phyloP scores from a whole-genome alignment of 129 eudicot species.

The Flaveria trinervia region DNA sequence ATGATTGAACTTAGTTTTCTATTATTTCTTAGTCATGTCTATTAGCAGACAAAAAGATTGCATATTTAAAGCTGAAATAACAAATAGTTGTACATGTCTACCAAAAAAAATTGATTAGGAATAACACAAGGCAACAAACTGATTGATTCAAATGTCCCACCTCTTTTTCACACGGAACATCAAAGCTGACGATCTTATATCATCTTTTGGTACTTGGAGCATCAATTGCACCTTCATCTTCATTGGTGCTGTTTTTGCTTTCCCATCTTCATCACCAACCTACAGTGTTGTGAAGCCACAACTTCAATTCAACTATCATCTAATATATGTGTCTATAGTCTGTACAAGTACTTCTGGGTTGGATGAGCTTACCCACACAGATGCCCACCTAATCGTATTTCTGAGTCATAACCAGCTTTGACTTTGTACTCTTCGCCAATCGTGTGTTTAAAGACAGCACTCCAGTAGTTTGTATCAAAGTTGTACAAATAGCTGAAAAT shows the following conservation, averaged over 20 bases:
- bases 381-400: slow-evolving; percentile 89
- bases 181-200: slow-evolving; percentile 61
- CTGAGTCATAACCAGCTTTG: slow-evolving; percentile 95
- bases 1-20: too few species aligned
- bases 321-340: too few species aligned
- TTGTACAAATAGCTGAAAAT: slow-evolving; percentile 68
- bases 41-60: too few species aligned
- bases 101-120: not conserved
- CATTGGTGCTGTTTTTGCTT: slow-evolving; percentile 86
- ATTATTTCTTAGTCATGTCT: too few species aligned
- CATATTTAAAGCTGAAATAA: too few species aligned
- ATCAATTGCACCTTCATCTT: slow-evolving; percentile 86
- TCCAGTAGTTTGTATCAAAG: slow-evolving; percentile 80
- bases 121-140: slow-evolving; percentile 14
- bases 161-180: slow-evolving; percentile 98
- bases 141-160: slow-evolving; percentile 56
- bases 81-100: too few species aligned
- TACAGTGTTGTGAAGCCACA: slow-evolving; percentile 24
- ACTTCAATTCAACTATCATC: not conserved
- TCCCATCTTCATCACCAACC: slow-evolving; percentile 91
- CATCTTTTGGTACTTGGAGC: slow-evolving; percentile 94
- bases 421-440: slow-evolving; percentile 82
- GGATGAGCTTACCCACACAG: slow-evolving; percentile 75
- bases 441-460: slow-evolving; percentile 79
- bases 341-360: not conserved